Conservation (phyloP, 768 basidiomycete genomes). For the Rhizopogon vesiculosus region DNA sequence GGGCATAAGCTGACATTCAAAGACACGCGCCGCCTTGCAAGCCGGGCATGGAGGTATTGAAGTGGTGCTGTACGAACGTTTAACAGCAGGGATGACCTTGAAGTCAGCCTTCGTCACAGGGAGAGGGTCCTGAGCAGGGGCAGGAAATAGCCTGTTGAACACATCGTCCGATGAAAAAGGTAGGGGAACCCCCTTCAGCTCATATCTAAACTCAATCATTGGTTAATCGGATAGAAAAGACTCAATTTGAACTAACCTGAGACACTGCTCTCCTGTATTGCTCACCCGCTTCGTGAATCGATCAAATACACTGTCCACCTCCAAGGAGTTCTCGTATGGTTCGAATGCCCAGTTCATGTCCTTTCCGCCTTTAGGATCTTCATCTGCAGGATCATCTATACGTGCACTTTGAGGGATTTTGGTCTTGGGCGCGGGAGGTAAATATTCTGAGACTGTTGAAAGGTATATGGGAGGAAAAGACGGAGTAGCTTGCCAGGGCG, state of each 20-base stretch:
- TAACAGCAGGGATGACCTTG: slow-evolving; percentile 41
- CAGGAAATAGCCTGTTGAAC: slow-evolving; percentile 72
- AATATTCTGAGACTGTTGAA: slow-evolving; percentile 69
- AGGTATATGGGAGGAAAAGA: slow-evolving; percentile 67
- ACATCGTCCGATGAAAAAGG: slow-evolving; percentile 79
- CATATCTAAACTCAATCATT: slow-evolving; percentile 54
- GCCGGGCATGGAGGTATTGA: slow-evolving; percentile 59
- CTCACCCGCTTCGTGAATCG: slow-evolving; percentile 71
- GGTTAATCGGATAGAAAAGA: not conserved
- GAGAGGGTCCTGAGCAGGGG: slow-evolving; percentile 35
- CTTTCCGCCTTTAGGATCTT: slow-evolving; percentile 38
- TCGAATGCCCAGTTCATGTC: slow-evolving; percentile 62
- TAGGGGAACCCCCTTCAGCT: slow-evolving; percentile 78
- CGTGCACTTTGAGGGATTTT: slow-evolving; percentile 36
- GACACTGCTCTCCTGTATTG: slow-evolving; percentile 76
- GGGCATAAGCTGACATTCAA: slow-evolving; percentile 95
- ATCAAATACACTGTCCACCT: slow-evolving; percentile 84
- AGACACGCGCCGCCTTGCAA: slow-evolving; percentile 67
- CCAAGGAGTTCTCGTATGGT: slow-evolving; percentile 74
- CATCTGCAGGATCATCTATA: slow-evolving; percentile 39
- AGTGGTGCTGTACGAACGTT: slow-evolving; percentile 50
- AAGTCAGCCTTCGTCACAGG: slow-evolving; percentile 60
- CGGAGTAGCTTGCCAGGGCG: slow-evolving; percentile 65
- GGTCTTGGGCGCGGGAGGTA: slow-evolving; percentile 51
- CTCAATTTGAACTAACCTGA: slow-evolving; percentile 50